Conservation (phyloP, 345 rosid species). For the Heritiera littoralis region DNA sequence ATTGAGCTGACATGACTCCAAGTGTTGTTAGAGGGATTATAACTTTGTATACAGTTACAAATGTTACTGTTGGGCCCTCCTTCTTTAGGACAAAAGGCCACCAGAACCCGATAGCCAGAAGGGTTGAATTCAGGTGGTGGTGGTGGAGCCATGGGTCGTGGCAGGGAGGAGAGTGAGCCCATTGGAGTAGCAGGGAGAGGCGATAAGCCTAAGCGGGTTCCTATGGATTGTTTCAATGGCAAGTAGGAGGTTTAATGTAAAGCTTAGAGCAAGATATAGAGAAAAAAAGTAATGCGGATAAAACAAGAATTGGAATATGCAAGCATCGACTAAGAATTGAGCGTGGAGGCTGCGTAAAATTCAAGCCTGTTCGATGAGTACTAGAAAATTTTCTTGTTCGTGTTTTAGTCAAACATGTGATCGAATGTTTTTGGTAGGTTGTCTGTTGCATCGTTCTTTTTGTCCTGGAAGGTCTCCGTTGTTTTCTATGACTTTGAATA, state of each 20-base stretch:
- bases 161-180: slow-evolving; percentile 33
- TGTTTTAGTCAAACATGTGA: slow-evolving; percentile 14
- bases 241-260: slow-evolving; percentile 23
- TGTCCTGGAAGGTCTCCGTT: not conserved
- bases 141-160: not conserved
- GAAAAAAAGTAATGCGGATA: slow-evolving; percentile 17
- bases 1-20: slow-evolving; percentile 44
- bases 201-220: not conserved
- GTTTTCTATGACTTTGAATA: not conserved
- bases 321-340: slow-evolving; percentile 27
- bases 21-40: slow-evolving; percentile 36
- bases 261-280: not conserved
- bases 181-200: slow-evolving; percentile 23
- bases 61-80: not conserved
- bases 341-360: slow-evolving; percentile 12
- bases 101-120: slow-evolving; percentile 25
- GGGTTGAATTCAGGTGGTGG: not conserved
- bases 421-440: slow-evolving; percentile 10
- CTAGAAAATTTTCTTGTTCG: slow-evolving; percentile 18
- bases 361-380: not conserved
- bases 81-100: slow-evolving; percentile 39
- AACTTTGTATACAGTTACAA: slow-evolving; percentile 49
- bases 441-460: slow-evolving; percentile 21
- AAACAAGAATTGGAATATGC: slow-evolving; percentile 13
- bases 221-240: slow-evolving; percentile 8